phyloP scores from a whole-genome alignment of 1,284 basidiomycete species.

The Naganishia albida region DNA sequence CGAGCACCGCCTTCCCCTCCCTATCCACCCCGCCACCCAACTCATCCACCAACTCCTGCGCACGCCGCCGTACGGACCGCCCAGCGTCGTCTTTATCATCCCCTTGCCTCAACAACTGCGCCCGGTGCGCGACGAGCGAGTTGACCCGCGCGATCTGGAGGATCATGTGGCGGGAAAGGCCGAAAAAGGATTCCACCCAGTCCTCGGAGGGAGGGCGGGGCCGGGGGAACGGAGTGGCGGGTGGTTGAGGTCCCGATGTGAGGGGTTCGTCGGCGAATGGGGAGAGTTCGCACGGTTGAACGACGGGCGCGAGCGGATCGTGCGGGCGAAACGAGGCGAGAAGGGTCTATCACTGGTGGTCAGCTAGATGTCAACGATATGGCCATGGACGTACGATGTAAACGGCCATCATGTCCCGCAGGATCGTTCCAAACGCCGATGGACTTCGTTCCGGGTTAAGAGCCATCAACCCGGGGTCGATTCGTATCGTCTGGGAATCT shows the following conservation, averaged over 20 bases:
- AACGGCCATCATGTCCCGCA: slow-evolving; percentile 36
- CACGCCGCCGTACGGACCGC: neutral
- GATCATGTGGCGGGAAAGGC: slow-evolving; percentile 35
- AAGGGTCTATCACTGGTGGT: neutral
- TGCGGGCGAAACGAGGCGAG: slow-evolving; percentile 6
- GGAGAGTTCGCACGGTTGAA: slow-evolving; percentile 6
- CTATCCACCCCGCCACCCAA: neutral
- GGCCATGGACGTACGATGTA: slow-evolving; percentile 19
- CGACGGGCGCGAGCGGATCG: slow-evolving; percentile 4
- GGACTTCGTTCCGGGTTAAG: neutral
- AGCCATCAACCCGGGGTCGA: slow-evolving; percentile 7
- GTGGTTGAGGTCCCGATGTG: neutral
- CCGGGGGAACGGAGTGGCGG: neutral
- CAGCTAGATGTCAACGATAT: neutral
- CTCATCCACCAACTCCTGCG: neutral
- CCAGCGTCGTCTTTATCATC: neutral
- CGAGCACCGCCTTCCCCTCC: slow-evolving; percentile 6
- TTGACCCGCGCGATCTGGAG: slow-evolving; percentile 33
- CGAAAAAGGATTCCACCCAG: slow-evolving; percentile 39
- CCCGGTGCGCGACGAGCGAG: slow-evolving; percentile 32
- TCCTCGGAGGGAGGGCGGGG: slow-evolving; percentile 24
- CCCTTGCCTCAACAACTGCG: slow-evolving; percentile 2
- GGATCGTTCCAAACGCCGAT: slow-evolving; percentile 10
- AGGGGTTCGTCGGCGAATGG: neutral
- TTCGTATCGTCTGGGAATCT: slow-evolving; percentile 3